phyloP scores from a whole-genome alignment of 2,329 filamentous ascomycete genomes.

The Akanthomyces uredinophilus region DNA sequence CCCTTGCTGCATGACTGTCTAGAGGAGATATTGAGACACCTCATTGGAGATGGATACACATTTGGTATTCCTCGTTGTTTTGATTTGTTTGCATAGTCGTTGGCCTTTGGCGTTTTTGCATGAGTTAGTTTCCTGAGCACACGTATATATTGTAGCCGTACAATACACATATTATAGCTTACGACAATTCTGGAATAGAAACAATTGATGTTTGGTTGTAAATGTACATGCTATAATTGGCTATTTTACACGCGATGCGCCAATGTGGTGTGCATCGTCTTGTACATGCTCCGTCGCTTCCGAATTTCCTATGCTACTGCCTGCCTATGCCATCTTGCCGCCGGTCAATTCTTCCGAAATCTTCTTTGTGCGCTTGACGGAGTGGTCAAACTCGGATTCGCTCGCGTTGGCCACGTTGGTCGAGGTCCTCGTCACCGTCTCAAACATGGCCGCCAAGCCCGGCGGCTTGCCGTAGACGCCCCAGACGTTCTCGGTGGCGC shows the following conservation, averaged over 20 bases:
- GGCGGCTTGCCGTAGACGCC: constrained; percentile 42
- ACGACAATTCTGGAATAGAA: background rate
- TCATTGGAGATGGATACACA: background rate
- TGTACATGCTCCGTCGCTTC: constrained; percentile 4
- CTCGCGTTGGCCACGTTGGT: constrained; percentile 33
- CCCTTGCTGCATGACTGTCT: background rate
- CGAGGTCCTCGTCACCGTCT: constrained; percentile 28
- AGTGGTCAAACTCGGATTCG: constrained; percentile 38
- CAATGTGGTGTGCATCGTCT: background rate
- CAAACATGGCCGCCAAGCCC: constrained; percentile 41
- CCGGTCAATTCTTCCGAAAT: constrained; percentile 57
- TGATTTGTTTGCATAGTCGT: constrained; percentile 4
- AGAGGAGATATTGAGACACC: background rate
- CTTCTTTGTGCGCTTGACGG: constrained; percentile 47
- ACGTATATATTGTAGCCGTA: constrained; percentile 1
- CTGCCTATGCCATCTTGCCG: constrained; percentile 46
- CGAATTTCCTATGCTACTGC: background rate
- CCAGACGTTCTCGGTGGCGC: constrained; percentile 47
- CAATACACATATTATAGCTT: background rate
- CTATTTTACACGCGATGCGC: constrained; percentile 12
- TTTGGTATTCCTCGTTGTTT: background rate
- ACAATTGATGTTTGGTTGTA: constrained; percentile 1
- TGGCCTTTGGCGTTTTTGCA: constrained; percentile 5
- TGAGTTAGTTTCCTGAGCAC: background rate
- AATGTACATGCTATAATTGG: constrained; percentile 12